Percentiles rank a stretch among this genome's conserved stretches.
Evolutionary conservation across 179 eudicot genomes (phyloP).

Genomic region (Silene noctiflora): DNA sequence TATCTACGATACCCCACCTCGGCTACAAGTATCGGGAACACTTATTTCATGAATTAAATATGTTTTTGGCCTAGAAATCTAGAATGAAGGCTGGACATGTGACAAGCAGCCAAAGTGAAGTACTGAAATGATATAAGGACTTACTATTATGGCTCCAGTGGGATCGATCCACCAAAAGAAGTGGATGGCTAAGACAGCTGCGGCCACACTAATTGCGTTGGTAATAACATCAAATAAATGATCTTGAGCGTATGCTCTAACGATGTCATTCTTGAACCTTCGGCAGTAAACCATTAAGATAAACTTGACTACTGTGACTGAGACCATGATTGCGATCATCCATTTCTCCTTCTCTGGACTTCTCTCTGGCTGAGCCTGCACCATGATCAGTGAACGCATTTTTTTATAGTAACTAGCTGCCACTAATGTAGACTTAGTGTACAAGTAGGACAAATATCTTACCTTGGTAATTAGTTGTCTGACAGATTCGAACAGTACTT

Average conservation of each 20-base stretch:
- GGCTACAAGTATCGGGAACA: neutral
- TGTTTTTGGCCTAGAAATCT: too few species aligned
- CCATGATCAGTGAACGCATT: constrained; percentile 2
- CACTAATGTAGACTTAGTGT: neutral
- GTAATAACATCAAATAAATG: constrained; percentile 39
- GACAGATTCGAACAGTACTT: constrained; percentile 18
- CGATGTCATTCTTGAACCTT: constrained; percentile 25
- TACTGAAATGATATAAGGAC: neutral
- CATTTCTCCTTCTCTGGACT: constrained; percentile 15
- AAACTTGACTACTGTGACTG: constrained; percentile 21
- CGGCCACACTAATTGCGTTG: constrained; percentile 24
- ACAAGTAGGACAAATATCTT: neutral
- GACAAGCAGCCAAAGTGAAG: too few species aligned
- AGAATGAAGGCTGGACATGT: too few species aligned
- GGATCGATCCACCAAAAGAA: constrained; percentile 36
- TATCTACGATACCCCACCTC: too few species aligned
- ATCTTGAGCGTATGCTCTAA: constrained; percentile 36
- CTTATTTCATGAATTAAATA: too few species aligned
- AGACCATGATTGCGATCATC: constrained; percentile 21
- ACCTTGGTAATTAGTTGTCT: constrained; percentile 22
- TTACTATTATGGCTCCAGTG: constrained; percentile 30
- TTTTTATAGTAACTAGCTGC: neutral
- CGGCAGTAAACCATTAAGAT: constrained; percentile 17
- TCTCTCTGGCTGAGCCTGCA: constrained; percentile 19
- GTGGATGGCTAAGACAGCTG: constrained; percentile 28